Evolutionary conservation across 495 filamentous ascomycete species (phyloP).

Genomic region (Jackrogersella multiformis): DNA sequence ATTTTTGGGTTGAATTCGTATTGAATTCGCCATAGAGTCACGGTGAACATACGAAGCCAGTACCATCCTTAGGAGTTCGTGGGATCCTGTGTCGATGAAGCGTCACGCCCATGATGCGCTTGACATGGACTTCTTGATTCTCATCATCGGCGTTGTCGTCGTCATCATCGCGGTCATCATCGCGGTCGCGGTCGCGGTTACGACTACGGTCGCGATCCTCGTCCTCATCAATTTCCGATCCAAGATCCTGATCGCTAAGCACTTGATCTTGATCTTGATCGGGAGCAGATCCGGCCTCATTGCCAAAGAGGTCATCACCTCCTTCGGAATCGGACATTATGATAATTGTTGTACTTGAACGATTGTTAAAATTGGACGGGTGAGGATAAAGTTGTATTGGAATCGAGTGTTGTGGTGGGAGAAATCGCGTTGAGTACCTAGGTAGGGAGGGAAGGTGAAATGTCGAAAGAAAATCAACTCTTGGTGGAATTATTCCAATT

Average conservation of each 20-base stretch:
- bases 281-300: conserved; percentile 46
- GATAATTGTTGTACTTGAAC: neutral
- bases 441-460: neutral
- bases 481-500: neutral
- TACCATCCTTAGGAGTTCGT: conserved; percentile 70
- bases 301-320: conserved; percentile 75
- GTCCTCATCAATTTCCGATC: conserved; percentile 73
- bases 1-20: conserved; percentile 14
- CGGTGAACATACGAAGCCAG: conserved; percentile 63
- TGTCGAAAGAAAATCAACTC: neutral
- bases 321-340: conserved; percentile 63
- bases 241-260: conserved; percentile 75
- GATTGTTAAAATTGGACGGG: neutral
- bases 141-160: conserved; percentile 56
- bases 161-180: conserved; percentile 36
- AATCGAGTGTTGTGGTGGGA: neutral
- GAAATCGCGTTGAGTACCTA: conserved; percentile 14
- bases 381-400: neutral
- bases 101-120: conserved; percentile 65
- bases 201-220: conserved; percentile 30
- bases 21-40: neutral
- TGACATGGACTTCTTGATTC: conserved; percentile 60
- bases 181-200: conserved; percentile 5
- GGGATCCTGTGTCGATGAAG: conserved; percentile 73
- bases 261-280: conserved; percentile 43